Base-by-base conservation (phyloP, 495 filamentous ascomycete species). In the Antarctomyces pellizariae region DNA sequence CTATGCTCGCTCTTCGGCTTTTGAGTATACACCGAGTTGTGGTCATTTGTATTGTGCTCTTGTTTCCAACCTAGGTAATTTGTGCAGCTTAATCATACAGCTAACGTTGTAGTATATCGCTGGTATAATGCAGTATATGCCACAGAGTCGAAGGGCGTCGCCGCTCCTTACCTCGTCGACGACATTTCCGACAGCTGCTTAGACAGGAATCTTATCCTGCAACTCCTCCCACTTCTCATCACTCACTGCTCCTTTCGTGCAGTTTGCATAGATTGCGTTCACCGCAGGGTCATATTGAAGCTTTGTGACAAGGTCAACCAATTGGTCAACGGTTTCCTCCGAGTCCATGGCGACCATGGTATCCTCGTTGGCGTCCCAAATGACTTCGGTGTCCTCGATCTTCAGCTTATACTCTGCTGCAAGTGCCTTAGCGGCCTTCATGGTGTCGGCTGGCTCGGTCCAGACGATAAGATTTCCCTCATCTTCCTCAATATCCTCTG, bases 301-400 rank as follows among this genome's bases (percentile, higher is more conserved):
- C 8, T 30, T 35, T 15, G 56, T 43, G 11, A 73, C 48, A 31
- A 72, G 47, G 16, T 58, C 60, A 17, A 63, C 44, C 14, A 77
- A 53, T 1, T 52, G 47, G 22, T 46, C 39, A 4, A 66, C 52
- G 22, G 55, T 49, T 31, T 67, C 56, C 3, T 33, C 36, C 16
- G 53, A 42, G 18, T 59, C 52, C 21, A 75, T 33, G 3, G 49
- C 46, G 9, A 75, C 66, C 47, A 64, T 60, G 0, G 73, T 80
- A 26, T 93, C 84, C 29, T 64, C 57, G 29, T 80, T 89, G 0
- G 82, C 62, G 30, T 71, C 63, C 79, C 78, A 93, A 24, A 90
- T 58, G 16, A 95, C 86, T 24, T 82, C 75, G 16, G 62, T 61
- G 34, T 54, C 69, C 27, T 71, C 48, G 14, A 84, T 57, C 26